Conservation (phyloP, 176 grass and related monocot genomes). For the Triticum urartu region DNA sequence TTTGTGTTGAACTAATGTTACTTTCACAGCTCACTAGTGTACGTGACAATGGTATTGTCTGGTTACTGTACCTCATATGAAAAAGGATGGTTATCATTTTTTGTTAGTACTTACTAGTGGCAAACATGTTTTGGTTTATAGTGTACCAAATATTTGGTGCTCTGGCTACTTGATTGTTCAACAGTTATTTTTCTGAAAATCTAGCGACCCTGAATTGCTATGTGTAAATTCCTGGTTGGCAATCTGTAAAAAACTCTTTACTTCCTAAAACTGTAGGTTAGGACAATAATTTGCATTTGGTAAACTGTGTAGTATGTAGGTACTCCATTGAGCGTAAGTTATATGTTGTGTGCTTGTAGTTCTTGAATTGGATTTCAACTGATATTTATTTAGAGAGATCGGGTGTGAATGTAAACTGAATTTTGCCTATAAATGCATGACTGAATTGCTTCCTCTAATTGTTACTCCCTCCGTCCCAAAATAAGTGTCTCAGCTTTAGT, state of each 20-base stretch:
- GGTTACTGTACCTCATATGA: not conserved
- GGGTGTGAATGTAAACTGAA: not conserved
- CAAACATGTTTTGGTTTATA: not conserved
- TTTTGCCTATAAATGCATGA: slow-evolving; percentile 2
- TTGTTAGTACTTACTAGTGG: not conserved
- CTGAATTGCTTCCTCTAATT: not conserved
- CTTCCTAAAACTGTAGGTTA: not conserved
- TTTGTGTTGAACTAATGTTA: not conserved
- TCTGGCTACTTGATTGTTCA: not conserved
- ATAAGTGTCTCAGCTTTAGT: too few species aligned
- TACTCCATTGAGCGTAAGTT: not conserved
- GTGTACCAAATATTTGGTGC: not conserved
- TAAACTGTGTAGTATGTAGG: not conserved
- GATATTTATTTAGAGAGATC: not conserved
- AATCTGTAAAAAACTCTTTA: not conserved
- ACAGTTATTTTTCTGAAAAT: not conserved
- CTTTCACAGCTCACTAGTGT: too few species aligned
- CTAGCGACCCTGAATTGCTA: not conserved
- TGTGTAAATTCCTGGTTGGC: not conserved
- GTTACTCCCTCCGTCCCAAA: not conserved
- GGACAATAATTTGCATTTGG: not conserved
- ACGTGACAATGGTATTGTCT: not conserved
- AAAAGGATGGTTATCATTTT: not conserved
- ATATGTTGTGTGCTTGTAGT: not conserved
- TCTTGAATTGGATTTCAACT: not conserved